Evolutionary conservation across 2,329 filamentous ascomycete species (phyloP), one percentile per base, ranked within the genome.

Genomic region (Coniochaeta hoffmannii): DNA sequence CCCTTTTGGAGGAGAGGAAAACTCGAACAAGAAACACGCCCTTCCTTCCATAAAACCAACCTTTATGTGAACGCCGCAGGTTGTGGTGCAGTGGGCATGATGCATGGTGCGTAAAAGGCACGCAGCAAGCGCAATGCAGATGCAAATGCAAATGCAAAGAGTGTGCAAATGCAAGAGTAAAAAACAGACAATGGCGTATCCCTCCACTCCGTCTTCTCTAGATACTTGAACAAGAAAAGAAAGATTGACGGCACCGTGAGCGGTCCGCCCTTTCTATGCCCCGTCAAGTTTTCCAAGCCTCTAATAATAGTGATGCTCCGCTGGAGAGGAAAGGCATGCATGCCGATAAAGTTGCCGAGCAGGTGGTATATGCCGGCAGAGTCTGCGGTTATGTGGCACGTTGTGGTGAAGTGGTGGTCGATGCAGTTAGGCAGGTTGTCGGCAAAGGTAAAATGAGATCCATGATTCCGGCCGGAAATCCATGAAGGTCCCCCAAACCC

Each of bases 31-130:
- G 26, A 36, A 36, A 55, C 55, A 60, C 55, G 52, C 15, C 28
- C 15, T 46, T 15, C 28, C 15, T 46, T 15, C 41, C 22, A 15
- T 28, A 46, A n/a, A 36, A 15, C 9, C 34, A 32, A 32, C 41
- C 11, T 22, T 4, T 11, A n/a, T 46, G 12, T 32, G 26, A 53
- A 53, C 50, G 50, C 50, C 50, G 50, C 5, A 8, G 36, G n/a
- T n/a, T n/a, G n/a, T n/a, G n/a, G n/a, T n/a, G n/a, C n/a, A n/a
- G 28, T 31, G 24, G 50, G 17, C 50, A 53, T 53, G 50, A 53
- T 53, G 50, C 50, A 19, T 28, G n/a, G n/a, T n/a, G n/a, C n/a
- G n/a, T n/a, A n/a, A 22, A 36, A 22, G 17, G 12, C 5, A 41
- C 17, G 36, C n/a, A n/a, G n/a, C n/a, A n/a, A n/a, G n/a, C n/a